These are phyloP conservation scores for Glarea lozoyensis DNA, from an alignment of 495 filamentous ascomycete genomes.

Conservation along the genomic window DNA sequence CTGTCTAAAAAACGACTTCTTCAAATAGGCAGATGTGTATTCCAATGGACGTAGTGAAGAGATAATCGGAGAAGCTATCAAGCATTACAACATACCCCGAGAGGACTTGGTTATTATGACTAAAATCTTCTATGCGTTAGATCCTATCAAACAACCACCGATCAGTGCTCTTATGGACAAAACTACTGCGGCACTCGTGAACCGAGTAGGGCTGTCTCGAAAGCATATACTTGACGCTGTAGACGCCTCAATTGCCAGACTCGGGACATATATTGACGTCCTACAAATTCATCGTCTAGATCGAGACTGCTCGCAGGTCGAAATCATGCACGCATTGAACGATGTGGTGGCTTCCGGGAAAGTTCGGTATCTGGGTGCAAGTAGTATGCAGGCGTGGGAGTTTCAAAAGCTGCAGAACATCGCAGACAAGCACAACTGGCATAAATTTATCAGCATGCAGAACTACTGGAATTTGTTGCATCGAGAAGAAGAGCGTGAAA, in stretches of 20 bases:
- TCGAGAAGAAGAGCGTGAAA: slow-evolving; percentile 54
- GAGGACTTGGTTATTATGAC: slow-evolving; percentile 64
- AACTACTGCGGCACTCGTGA: slow-evolving; percentile 3
- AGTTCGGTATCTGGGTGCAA: slow-evolving; percentile 51
- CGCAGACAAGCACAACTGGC: slow-evolving; percentile 41
- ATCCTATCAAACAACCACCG: slow-evolving; percentile 13
- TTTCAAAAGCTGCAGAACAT: slow-evolving; percentile 36
- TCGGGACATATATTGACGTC: slow-evolving; percentile 54
- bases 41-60: slow-evolving; percentile 62
- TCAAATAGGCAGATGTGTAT: slow-evolving; percentile 51
- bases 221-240: slow-evolving; percentile 53
- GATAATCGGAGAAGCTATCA: slow-evolving; percentile 68
- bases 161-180: background rate
- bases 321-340: slow-evolving; percentile 53
- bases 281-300: slow-evolving; percentile 56
- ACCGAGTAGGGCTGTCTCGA: slow-evolving; percentile 34
- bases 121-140: slow-evolving; percentile 58
- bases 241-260: slow-evolving; percentile 42
- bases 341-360: slow-evolving; percentile 47
- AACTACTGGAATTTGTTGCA: slow-evolving; percentile 48
- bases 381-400: slow-evolving; percentile 45
- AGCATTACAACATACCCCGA: slow-evolving; percentile 65
- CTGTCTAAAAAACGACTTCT: too few relatives aligned
- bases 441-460: slow-evolving; percentile 52
- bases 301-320: slow-evolving; percentile 34